A percentile compares a stretch with the other conserved stretches of the same genome.
phyloP scores from a whole-genome alignment of 306 rosid species.

The Medicago ruthenica region DNA sequence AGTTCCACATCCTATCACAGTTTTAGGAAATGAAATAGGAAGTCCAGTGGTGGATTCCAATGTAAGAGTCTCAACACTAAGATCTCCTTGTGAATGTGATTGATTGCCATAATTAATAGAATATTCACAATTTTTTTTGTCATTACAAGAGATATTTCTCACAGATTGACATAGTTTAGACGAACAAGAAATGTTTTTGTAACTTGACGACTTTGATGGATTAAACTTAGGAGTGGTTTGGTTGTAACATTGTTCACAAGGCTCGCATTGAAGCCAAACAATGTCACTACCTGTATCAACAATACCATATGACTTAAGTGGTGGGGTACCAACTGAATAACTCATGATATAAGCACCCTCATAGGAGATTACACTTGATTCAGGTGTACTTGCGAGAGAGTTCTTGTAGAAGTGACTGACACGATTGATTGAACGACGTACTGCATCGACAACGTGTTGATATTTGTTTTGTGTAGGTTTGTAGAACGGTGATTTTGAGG shows the following conservation, averaged over 20 bases:
- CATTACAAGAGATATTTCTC: neutral
- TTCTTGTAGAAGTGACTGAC: neutral
- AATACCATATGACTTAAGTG: conserved; percentile 1
- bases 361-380: neutral
- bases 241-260: conserved; percentile 48
- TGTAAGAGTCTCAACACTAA: conserved; percentile 51
- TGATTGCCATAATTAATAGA: conserved; percentile 44
- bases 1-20: conserved; percentile 57
- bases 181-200: neutral
- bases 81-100: conserved; percentile 40
- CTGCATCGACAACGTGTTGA: conserved; percentile 35
- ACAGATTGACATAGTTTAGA: neutral
- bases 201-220: conserved; percentile 46
- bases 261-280: conserved; percentile 64
- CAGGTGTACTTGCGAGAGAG: neutral
- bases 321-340: conserved; percentile 54
- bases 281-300: conserved; percentile 66
- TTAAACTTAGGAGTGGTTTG: conserved; percentile 52
- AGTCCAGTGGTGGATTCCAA: conserved; percentile 42
- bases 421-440: conserved; percentile 45
- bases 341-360: conserved; percentile 57
- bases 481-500: no score
- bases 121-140: conserved; percentile 20
- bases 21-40: conserved; percentile 28
- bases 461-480: no score